Evolutionary conservation across 306 rosid genomes (phyloP), one percentile per base, ranked within the genome.

Genomic region (Ceratonia siliqua): DNA sequence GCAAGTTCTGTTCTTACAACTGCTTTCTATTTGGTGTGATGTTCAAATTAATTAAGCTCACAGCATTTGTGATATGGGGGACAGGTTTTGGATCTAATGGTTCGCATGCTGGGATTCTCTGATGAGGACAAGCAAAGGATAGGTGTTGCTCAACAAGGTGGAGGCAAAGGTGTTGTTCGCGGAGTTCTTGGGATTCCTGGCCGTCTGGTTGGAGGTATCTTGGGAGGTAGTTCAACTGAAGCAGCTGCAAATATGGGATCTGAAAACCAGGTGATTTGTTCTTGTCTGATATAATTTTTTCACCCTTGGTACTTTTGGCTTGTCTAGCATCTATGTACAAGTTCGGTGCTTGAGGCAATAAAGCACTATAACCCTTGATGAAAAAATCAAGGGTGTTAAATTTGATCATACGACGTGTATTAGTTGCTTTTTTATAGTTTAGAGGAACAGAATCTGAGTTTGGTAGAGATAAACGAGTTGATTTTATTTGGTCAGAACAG

Each of bases 21-120:
- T 35, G 56, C 8, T 10, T n/a, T 28, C 2, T 52, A 8, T 49
- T 50, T 73, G 46, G 10, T 52, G 35, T 30, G 33, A 41, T 55
- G 13, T 68, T 50, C 58, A 64, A 58, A 62, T 72, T 68, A 61
- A 41, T 58, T 64, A 15, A 32, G 78, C 70, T 79, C 42, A 73
- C 58, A 63, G 55, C 6, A 32, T 56, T 82, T 73, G 35, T 74
- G 11, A 35, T 68, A 33, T 67, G 24, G 24, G 21, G 49, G 83
- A 56, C 75, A 94, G 98, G 98, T 94, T 74, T 85, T 94, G 86
- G 98, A 91, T 79, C 90, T 94, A 62, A 91, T 94, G 98, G 97
- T 89, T 74, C 96, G 97, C 66, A 88, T 94, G 98, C 90, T 94
- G 42, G 98, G 98, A 54, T 94, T 94, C 85, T 84, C 93, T 72